Evolutionary conservation across 257 asterid genomes (phyloP).

Genomic region (Fraxinus quadrangulata): DNA sequence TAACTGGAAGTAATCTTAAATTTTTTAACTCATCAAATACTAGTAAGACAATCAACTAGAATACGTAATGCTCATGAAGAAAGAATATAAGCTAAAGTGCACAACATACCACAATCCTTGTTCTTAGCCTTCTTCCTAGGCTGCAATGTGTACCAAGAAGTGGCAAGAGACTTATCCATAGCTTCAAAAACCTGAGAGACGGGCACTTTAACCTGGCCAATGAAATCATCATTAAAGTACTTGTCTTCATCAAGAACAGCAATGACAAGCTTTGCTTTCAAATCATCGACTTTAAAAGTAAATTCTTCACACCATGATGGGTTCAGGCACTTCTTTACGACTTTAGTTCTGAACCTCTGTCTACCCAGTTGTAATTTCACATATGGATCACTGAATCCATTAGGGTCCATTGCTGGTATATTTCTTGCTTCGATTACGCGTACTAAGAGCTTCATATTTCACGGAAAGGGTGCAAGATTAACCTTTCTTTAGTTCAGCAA

Average conservation of each 20-base stretch:
- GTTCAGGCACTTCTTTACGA: constrained; percentile 76
- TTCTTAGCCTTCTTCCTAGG: constrained; percentile 83
- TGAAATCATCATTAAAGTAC: constrained; percentile 87
- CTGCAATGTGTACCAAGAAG: constrained; percentile 81
- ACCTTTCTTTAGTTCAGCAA: constrained; percentile 2
- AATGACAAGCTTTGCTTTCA: constrained; percentile 74
- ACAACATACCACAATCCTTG: constrained; percentile 71
- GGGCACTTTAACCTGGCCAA: constrained; percentile 78
- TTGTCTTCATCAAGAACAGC: constrained; percentile 89
- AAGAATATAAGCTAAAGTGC: constrained; percentile 11
- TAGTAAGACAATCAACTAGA: background rate
- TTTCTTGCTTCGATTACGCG: constrained; percentile 87
- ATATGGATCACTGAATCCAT: constrained; percentile 94
- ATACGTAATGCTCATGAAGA: constrained; percentile 1
- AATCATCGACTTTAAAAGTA: constrained; percentile 75
- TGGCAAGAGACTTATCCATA: constrained; percentile 78
- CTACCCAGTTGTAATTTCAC: constrained; percentile 85
- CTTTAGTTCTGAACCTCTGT: constrained; percentile 76
- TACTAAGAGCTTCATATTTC: constrained; percentile 76
- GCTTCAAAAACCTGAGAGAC: constrained; percentile 73
- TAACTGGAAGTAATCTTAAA: constrained; percentile 1
- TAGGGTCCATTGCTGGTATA: constrained; percentile 81
- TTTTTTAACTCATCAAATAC: constrained; percentile 20
- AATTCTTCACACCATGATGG: constrained; percentile 98
- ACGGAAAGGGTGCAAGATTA: background rate